Evolutionary conservation across 306 rosid genomes (phyloP).

Genomic region (Mimosa bimucronata): DNA sequence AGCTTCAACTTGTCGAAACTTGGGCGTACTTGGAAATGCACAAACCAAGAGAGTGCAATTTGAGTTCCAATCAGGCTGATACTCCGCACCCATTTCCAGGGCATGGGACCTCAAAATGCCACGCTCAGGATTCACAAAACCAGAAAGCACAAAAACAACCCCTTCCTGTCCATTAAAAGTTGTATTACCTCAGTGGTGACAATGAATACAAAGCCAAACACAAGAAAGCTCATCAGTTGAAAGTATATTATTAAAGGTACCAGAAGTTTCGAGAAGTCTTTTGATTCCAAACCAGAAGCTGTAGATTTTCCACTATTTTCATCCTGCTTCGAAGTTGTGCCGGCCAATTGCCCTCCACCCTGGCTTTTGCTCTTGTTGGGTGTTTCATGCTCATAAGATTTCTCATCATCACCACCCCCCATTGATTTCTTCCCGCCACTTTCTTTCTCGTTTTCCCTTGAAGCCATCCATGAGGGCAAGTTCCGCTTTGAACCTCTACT

Average conservation of each 20-base stretch:
- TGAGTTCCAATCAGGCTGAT: conserved; percentile 84
- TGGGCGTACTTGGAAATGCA: conserved; percentile 89
- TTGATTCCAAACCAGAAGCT: conserved; percentile 43
- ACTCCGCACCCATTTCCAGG: conserved; percentile 95
- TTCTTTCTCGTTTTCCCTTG: conserved; percentile 41
- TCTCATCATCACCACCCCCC: conserved; percentile 37
- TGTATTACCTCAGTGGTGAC: conserved; percentile 27
- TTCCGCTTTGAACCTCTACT: conserved; percentile 44
- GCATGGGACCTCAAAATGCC: conserved; percentile 79
- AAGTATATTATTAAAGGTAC: conserved; percentile 40
- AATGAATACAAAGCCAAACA: conserved; percentile 17
- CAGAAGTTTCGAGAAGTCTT: conserved; percentile 64
- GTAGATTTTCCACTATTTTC: conserved; percentile 44
- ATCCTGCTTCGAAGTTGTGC: conserved; percentile 22
- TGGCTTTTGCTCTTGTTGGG: conserved; percentile 43
- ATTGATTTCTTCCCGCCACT: conserved; percentile 39
- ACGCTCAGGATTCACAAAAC: conserved; percentile 95
- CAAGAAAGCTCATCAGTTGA: conserved; percentile 14
- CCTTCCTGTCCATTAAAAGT: conserved; percentile 71
- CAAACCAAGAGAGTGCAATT: conserved; percentile 86
- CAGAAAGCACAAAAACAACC: conserved; percentile 87
- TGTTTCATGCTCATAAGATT: conserved; percentile 31
- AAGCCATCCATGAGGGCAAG: conserved; percentile 62
- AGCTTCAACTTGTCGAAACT: conserved; percentile 89
- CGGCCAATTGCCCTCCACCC: neutral